Base-by-base conservation (phyloP, 495 filamentous ascomycete species). In the Glonium stellatum region DNA sequence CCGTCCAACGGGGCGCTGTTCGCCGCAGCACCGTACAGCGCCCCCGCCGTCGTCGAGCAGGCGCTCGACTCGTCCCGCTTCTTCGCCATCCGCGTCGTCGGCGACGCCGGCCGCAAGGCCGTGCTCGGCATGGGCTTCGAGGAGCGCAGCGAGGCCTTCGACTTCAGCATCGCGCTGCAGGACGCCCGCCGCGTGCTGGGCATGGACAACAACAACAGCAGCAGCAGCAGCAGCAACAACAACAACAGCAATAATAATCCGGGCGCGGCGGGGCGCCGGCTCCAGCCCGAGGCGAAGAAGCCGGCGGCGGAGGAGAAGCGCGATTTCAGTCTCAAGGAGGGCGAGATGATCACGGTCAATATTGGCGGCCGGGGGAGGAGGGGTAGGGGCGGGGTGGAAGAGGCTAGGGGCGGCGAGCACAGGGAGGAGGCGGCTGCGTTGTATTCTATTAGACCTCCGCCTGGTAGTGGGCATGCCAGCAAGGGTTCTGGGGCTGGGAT, bases 101-200 rank as follows among this genome's bases (percentile, higher is more conserved):
- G 86, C 48, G 84, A 82, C 49, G 79, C 78, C 1, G 80, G 82
- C 1, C 75, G 80, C 60, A 90, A 90, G 66, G 89, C 89, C 22
- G 79, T 83, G 36, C 73, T 92, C 25, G 89, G 89, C n/a, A 79
- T 93, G 51, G 89, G 89, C 12, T 93, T 92, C 67, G 89, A 92
- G 76, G 88, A 92, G 72, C 74, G 89, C 44, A 83, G 81, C 69
- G 87, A 90, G 60, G 88, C 89, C 8, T 88, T 92, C 56, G 89
- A 93, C 64, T 90, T 91, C 60, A 82, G 81, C 22, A 83, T 92
- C n/a, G 77, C 81, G n/a, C 72, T 93, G 65, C 87, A 88, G 70
- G 88, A 90, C 67, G 81, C 83, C 13, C 73, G 84, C 55, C 82
- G 80, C 69, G 78, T 78, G 57, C 70, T 87, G 19, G 80, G 78